Evolutionary conservation across 441 rosid genomes (phyloP).

Genomic region (Gossypium lobatum): DNA sequence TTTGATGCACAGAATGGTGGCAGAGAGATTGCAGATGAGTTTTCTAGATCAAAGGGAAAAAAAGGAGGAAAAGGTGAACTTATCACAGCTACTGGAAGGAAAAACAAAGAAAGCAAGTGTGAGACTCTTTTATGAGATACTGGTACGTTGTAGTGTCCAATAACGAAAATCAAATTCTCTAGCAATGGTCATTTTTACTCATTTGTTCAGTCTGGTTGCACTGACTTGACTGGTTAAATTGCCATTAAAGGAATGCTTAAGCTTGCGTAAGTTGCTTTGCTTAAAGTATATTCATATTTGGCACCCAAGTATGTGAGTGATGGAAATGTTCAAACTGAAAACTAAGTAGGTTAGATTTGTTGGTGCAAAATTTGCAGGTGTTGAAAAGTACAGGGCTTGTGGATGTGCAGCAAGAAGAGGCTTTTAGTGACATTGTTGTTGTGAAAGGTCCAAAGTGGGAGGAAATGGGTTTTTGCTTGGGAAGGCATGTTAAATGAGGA

Average conservation of each 20-base stretch:
- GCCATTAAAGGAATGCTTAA: neutral
- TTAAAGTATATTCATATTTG: neutral
- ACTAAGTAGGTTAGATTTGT: neutral
- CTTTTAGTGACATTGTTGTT: constrained; percentile 51
- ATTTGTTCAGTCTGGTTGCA: neutral
- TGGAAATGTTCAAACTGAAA: neutral
- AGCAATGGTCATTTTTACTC: neutral
- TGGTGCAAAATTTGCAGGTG: constrained; percentile 42
- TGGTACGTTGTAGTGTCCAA: constrained; percentile 38
- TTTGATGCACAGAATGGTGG: constrained; percentile 41
- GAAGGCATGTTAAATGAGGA: neutral
- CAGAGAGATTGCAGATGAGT: constrained; percentile 36
- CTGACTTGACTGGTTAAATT: neutral
- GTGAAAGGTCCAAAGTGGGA: constrained; percentile 31
- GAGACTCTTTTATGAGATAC: constrained; percentile 73
- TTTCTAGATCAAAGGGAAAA: constrained; percentile 33
- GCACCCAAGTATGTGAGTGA: neutral
- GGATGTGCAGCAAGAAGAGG: constrained; percentile 52
- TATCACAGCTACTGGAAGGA: constrained; percentile 44
- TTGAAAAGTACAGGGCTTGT: constrained; percentile 50
- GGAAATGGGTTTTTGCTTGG: neutral
- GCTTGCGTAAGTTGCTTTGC: neutral
- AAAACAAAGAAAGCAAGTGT: constrained; percentile 59
- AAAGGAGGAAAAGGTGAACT: constrained; percentile 42
- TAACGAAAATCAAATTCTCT: neutral